A percentile compares a stretch with the other conserved stretches of the same genome.
Conservation (phyloP, 2,329 filamentous ascomycete species). For the Coleophoma eucalyptorum region DNA sequence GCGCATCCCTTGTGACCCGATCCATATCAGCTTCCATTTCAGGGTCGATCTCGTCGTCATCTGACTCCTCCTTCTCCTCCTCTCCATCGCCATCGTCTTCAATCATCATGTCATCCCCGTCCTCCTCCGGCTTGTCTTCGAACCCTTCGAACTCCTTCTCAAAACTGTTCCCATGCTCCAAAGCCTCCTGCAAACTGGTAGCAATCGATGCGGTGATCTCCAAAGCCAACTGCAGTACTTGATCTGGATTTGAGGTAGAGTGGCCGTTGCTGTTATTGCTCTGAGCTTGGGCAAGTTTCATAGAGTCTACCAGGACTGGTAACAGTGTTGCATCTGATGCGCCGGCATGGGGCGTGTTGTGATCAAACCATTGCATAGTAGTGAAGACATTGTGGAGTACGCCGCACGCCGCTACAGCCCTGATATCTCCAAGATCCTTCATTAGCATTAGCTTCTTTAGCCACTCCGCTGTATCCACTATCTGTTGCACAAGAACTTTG, state of each 20-base stretch:
- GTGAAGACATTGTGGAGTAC: conserved; percentile 61
- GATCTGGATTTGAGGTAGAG: conserved; percentile 20
- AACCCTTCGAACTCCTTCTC: conserved; percentile 37
- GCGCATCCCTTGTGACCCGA: conserved; percentile 48
- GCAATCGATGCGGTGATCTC: conserved; percentile 64
- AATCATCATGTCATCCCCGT: conserved; percentile 34
- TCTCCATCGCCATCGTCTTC: conserved; percentile 34
- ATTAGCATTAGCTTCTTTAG: conserved; percentile 47
- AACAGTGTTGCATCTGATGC: conserved; percentile 48
- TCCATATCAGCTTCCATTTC: conserved; percentile 63
- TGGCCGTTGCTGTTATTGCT: conserved; percentile 15
- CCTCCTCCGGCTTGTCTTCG: conserved; percentile 28
- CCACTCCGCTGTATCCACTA: conserved; percentile 47
- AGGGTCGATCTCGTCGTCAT: conserved; percentile 52
- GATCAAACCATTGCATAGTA: conserved; percentile 48
- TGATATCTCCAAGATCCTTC: conserved; percentile 41
- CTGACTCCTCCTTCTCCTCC: conserved; percentile 34
- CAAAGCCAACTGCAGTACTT: conserved; percentile 41
- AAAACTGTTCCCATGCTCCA: conserved; percentile 39
- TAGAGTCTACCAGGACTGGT: conserved; percentile 33
- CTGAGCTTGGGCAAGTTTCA: conserved; percentile 17
- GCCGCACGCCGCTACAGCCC: conserved; percentile 53
- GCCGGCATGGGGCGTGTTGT: conserved; percentile 42
- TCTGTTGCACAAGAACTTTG: conserved; percentile 42
- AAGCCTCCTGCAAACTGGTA: conserved; percentile 49